Evolutionary conservation across 352 stramenopile genomes (phyloP), one percentile per base, ranked within the genome.

Genomic region (Phytophthora foliorum): DNA sequence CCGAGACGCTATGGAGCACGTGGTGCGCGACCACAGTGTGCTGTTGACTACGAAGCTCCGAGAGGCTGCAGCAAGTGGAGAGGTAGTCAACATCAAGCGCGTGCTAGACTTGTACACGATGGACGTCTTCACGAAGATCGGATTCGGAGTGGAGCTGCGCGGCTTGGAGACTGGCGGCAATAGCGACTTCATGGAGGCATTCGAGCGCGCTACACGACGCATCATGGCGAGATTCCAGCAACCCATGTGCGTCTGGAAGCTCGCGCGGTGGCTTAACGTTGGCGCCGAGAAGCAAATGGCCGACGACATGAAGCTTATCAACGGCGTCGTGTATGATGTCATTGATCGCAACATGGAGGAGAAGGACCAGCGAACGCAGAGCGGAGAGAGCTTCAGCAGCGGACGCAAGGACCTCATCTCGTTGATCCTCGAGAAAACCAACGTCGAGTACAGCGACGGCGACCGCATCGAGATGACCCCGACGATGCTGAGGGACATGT

Each of bases 41-140:
- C 16, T 76, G 19, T 39, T 90, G 10, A 55, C 68, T 7, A 27
- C 51, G 4, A 79, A 75, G 8, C 64, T 92, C 4, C 21, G 58
- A 0, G 21, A 46, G 0, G 57, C 53, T 16, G 48, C 62, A 7
- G 61, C 54, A 1, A 53, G n/a, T 1, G 55, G 67, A 2, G 52
- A 63, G 9, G 60, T 57, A 4, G 29, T 91, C 22, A 73, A 89
- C 31, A 57, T 91, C 45, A 88, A 88, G 58, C 66, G 72, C 16
- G 41, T 91, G 14, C 67, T 94, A 51, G 77, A 84, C 50, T 70
- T 72, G 2, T 85, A 90, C 60, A 91, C 82, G 21, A 86, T 87
- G 62, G 84, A 93, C 52, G 77, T 91, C 29, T 92, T 94, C 63
- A 80, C 78, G 6, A 76, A 85, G 44, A 88, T 94, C 55, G 84